Base-by-base conservation (phyloP, 2,329 filamentous ascomycete genomes). In the Diaporthe eres region DNA sequence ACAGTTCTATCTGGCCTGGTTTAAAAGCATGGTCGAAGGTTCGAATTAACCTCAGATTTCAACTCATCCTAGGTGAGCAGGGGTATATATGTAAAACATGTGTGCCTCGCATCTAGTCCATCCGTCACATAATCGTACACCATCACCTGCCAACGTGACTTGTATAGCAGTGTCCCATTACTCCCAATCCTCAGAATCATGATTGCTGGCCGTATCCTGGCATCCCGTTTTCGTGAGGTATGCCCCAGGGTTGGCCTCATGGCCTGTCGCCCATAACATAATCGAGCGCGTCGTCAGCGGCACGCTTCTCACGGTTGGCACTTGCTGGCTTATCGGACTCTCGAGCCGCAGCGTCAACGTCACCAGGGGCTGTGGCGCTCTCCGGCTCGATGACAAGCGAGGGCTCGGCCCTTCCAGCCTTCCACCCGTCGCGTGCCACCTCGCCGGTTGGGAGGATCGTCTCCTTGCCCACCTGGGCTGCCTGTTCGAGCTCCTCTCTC, bases 221-320 rank as follows among this genome's bases (percentile, higher is more conserved):
- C 8, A 31, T 17, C 22, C 12, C 28, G 0, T 28, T 6, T 2
- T n/a, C 31, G 28, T 12, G 8, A 28, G 1, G 12, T 10, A 15
- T 49, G 22, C 28, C 17, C 22, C 37, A 25, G 31, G 22, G 13
- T 25, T 51, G 34, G n/a, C 47, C 47, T 34, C 13, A 70, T 53
- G 65, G 34, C n/a, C 34, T 39, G 8, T 55, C 49, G 15, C 65
- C 49, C 65, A 55, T 70, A 34, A 70, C 31, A 15, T 70, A 70
- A 9, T 28, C 19, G 49, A 70, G 49, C n/a, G 49, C 65, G 0
- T 70, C 65, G 1, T 70, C 65, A 9, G 49, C 65, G 17, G 65
- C 65, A 55, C 49, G n/a, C 49, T 42, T 70, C 34, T 70, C n/a
- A 9, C 8, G 65, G 3, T 55, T 25, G n/a, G 34, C n/a, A 22